A percentile compares a stretch with the other conserved stretches of the same genome.
Conservation (phyloP, 2,329 filamentous ascomycete species). For the Colletotrichum ledebouriae region DNA sequence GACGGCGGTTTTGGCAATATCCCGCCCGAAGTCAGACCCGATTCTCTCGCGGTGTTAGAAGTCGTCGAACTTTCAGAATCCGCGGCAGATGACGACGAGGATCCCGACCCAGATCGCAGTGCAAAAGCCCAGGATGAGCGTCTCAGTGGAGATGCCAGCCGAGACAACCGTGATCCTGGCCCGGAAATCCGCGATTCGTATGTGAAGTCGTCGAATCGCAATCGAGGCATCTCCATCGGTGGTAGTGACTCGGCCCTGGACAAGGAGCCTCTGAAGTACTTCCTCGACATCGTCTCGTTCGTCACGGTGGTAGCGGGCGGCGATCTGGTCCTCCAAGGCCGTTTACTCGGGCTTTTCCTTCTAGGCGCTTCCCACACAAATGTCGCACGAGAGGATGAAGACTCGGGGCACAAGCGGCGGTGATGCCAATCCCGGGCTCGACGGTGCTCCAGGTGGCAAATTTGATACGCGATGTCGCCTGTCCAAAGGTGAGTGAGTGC, state of each 20-base stretch:
- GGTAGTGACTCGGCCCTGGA: not conserved
- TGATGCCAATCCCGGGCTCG: conserved; percentile 58
- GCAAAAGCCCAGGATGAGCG: conserved; percentile 25
- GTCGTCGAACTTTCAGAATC: not conserved
- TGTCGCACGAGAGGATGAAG: conserved; percentile 49
- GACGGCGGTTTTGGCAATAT: conserved; percentile 5
- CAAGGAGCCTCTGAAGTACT: not conserved
- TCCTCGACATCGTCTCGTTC: conserved; percentile 4
- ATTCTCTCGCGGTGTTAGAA: not conserved
- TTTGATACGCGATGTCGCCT: conserved; percentile 51
- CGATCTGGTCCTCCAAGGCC: not conserved
- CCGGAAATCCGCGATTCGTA: conserved; percentile 33
- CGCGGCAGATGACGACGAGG: not conserved
- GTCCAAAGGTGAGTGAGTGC: not conserved
- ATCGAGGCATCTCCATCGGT: conserved; percentile 17
- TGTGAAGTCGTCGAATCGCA: conserved; percentile 38
- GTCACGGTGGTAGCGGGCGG: not conserved
- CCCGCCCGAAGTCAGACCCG: not conserved
- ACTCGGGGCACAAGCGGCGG: conserved; percentile 54
- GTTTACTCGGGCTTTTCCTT: not conserved
- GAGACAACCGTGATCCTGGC: not conserved
- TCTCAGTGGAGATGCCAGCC: not conserved
- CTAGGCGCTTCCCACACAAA: not conserved
- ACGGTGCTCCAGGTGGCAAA: conserved; percentile 62
- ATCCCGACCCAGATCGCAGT: not conserved